Evolutionary conservation across 2,329 filamentous ascomycete species (phyloP).

Genomic region (Ceratocystis diversiconidia): DNA sequence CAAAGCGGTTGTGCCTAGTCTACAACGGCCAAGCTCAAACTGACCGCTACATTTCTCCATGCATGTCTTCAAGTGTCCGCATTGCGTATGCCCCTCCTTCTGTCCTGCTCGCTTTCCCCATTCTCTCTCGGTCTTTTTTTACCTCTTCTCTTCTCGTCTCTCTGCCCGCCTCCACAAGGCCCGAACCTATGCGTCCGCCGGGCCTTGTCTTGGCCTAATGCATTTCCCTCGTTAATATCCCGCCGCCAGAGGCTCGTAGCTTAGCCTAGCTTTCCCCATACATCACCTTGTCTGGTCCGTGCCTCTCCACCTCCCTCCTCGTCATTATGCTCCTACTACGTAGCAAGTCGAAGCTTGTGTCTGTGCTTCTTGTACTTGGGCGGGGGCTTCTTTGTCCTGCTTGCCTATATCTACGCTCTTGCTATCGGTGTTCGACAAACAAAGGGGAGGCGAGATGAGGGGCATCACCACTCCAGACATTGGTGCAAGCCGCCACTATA

Average conservation of each 20-base stretch:
- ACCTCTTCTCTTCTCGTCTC: not conserved
- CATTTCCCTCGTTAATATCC: not conserved
- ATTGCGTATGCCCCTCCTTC: not conserved
- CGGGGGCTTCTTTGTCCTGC: not conserved
- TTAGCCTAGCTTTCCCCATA: not conserved
- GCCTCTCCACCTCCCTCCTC: not conserved
- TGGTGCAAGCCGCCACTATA: too few relatives aligned
- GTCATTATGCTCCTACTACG: not conserved
- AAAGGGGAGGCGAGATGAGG: too few relatives aligned
- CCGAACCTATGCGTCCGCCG: not conserved
- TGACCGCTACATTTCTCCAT: conserved; percentile 1
- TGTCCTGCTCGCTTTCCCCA: not conserved
- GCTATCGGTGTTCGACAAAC: too few relatives aligned
- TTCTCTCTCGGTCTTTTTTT: not conserved
- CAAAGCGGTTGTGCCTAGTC: not conserved
- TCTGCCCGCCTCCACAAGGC: not conserved
- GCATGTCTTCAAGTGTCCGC: not conserved
- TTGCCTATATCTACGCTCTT: too few relatives aligned
- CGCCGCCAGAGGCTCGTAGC: not conserved
- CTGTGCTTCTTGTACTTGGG: not conserved
- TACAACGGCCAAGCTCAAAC: not conserved
- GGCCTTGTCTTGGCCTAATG: not conserved
- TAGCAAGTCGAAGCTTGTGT: not conserved
- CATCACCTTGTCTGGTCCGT: not conserved
- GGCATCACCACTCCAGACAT: too few relatives aligned